Conservation (phyloP, 768 basidiomycete species). For the Cystobasidium ongulense region DNA sequence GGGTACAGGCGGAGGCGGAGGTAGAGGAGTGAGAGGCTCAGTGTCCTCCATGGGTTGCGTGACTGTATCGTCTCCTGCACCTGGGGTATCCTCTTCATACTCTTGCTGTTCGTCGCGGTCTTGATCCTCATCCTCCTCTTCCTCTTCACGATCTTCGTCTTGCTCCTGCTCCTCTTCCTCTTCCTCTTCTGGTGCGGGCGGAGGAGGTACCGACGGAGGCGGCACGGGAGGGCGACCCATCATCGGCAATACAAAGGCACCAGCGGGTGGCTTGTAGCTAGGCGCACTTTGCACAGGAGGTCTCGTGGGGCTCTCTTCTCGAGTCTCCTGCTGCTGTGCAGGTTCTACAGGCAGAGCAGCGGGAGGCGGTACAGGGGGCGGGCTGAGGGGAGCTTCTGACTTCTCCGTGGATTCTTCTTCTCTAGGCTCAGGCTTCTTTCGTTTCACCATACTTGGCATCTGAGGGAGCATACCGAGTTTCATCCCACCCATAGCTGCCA, state of each 20-base stretch:
- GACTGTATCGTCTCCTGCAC: slow-evolving; percentile 9
- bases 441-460: background rate
- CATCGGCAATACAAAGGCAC: slow-evolving; percentile 16
- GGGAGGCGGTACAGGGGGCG: background rate
- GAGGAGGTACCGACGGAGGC: background rate
- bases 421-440: background rate
- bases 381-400: background rate
- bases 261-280: slow-evolving; percentile 16
- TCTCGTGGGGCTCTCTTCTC: background rate
- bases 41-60: background rate
- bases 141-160: background rate
- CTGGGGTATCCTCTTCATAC: background rate
- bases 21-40: background rate
- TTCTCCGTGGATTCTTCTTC: background rate
- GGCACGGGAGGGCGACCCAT: slow-evolving; percentile 1
- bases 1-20: slow-evolving; percentile 18
- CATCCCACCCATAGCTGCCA: slow-evolving; percentile 34
- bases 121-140: background rate
- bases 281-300: background rate
- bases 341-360: background rate
- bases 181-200: background rate
- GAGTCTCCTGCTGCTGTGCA: background rate
- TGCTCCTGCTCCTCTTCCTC: background rate
- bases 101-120: background rate
- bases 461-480: slow-evolving; percentile 29